Conservation (phyloP, 2,329 filamentous ascomycete genomes). For the Aspergillus awamori region DNA sequence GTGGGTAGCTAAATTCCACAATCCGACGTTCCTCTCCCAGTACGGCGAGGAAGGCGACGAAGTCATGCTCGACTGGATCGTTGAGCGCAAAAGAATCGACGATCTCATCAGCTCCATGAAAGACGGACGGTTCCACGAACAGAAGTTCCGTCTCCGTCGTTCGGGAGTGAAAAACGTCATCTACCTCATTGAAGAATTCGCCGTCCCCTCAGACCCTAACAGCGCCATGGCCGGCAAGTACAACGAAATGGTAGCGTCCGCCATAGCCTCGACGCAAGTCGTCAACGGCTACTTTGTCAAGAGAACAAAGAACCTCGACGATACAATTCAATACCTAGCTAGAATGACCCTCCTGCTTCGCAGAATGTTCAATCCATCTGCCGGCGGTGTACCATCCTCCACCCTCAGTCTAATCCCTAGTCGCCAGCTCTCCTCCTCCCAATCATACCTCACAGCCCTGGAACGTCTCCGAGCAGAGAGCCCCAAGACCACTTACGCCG, state of each 20-base stretch:
- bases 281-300: conserved; percentile 80
- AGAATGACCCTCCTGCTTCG: conserved; percentile 71
- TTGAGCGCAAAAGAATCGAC: conserved; percentile 79
- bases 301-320: conserved; percentile 72
- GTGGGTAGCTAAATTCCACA: conserved; percentile 75
- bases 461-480: conserved; percentile 60
- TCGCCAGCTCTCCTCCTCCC: conserved; percentile 57
- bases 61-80: conserved; percentile 76
- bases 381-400: conserved; percentile 8
- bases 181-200: conserved; percentile 76
- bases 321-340: conserved; percentile 74
- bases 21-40: conserved; percentile 58
- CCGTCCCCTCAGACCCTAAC: conserved; percentile 58
- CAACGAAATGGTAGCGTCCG: conserved; percentile 69
- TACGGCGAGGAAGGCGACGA: conserved; percentile 64
- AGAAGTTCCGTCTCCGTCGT: conserved; percentile 76
- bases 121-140: conserved; percentile 79
- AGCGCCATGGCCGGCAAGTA: conserved; percentile 52
- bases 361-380: conserved; percentile 55
- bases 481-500: conserved; percentile 54
- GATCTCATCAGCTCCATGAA: conserved; percentile 80
- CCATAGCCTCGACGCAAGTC: conserved; percentile 76
- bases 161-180: conserved; percentile 76
- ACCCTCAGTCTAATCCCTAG: conserved; percentile 68
- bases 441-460: conserved; percentile 68